A percentile compares a stretch with the other conserved stretches of the same genome.
These are phyloP conservation scores for Vitrella brassicaformis DNA, from an alignment of 73 alveolate species.

Conservation along the genomic window DNA sequence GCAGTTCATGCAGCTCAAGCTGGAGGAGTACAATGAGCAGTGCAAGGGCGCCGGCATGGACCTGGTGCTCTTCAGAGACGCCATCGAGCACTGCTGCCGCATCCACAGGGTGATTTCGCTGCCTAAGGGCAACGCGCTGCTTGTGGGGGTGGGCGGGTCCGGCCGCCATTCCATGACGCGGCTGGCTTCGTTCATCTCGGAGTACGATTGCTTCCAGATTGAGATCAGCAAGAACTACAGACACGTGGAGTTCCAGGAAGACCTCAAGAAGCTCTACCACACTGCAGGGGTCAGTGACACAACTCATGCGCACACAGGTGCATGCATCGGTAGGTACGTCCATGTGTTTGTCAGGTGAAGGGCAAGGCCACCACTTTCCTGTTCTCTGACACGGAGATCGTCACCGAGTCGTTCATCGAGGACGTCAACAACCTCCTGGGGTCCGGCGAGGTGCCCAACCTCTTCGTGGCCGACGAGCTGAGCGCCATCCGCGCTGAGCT, in stretches of 20 bases:
- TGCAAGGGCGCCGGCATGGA: slow-evolving; percentile 55
- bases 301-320: no score
- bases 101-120: slow-evolving; percentile 66
- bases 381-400: slow-evolving; percentile 49
- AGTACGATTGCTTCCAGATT: slow-evolving; percentile 62
- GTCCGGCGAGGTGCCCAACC: slow-evolving; percentile 95
- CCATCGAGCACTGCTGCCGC: slow-evolving; percentile 84
- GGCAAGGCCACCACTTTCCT: slow-evolving; percentile 30
- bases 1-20: slow-evolving; percentile 3
- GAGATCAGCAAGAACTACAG: slow-evolving; percentile 75
- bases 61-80: slow-evolving; percentile 80
- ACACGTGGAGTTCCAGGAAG: slow-evolving; percentile 74
- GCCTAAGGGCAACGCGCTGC: slow-evolving; percentile 94
- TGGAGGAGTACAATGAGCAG: slow-evolving; percentile 40
- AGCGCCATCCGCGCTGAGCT: slow-evolving; percentile 38
- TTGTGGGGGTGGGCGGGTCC: slow-evolving; percentile 99
- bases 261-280: slow-evolving; percentile 68
- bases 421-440: slow-evolving; percentile 93
- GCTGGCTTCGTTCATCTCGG: slow-evolving; percentile 79
- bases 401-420: slow-evolving; percentile 61
- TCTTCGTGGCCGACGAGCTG: slow-evolving; percentile 87
- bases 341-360: slow-evolving; percentile 29
- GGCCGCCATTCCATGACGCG: slow-evolving; percentile 95
- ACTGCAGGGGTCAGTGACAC: slow-evolving; percentile 62
- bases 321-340: slow-evolving; percentile 7